phyloP scores from a whole-genome alignment of 2,329 filamentous ascomycete genomes.

The Aspergillus sp. region DNA sequence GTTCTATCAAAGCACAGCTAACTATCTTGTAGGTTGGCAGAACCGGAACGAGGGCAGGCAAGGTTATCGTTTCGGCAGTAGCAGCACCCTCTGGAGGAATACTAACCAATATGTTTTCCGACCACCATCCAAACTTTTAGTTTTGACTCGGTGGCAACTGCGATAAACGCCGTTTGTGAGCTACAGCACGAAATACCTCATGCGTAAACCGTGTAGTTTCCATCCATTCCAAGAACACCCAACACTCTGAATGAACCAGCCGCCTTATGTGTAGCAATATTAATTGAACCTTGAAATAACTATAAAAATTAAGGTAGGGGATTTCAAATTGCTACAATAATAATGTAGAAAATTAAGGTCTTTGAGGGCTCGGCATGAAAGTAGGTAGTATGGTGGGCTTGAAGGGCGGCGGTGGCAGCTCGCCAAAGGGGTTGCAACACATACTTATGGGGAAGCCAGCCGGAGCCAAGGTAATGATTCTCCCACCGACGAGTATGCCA shows the following conservation, averaged over 20 bases:
- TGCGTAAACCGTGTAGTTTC: not conserved
- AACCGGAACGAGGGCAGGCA: constrained; percentile 47
- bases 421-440: not conserved
- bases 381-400: too few relatives aligned
- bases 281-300: not conserved
- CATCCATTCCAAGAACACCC: not conserved
- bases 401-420: not conserved
- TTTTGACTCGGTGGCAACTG: not conserved
- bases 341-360: not conserved
- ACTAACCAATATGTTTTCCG: too few relatives aligned
- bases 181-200: not conserved
- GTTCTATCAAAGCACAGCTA: not conserved
- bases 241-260: not conserved
- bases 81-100: not conserved
- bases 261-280: not conserved
- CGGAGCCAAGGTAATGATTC: not conserved
- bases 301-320: not conserved
- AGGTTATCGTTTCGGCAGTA: constrained; percentile 34
- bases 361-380: not conserved
- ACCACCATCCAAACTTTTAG: not conserved
- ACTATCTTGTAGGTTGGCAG: constrained; percentile 35
- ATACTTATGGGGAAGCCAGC: not conserved
- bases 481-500: not conserved
- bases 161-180: not conserved
- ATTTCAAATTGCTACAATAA: not conserved